These are phyloP conservation scores for Malassezia brasiliensis DNA, from an alignment of 1,284 basidiomycete species.

Conservation along the genomic window DNA sequence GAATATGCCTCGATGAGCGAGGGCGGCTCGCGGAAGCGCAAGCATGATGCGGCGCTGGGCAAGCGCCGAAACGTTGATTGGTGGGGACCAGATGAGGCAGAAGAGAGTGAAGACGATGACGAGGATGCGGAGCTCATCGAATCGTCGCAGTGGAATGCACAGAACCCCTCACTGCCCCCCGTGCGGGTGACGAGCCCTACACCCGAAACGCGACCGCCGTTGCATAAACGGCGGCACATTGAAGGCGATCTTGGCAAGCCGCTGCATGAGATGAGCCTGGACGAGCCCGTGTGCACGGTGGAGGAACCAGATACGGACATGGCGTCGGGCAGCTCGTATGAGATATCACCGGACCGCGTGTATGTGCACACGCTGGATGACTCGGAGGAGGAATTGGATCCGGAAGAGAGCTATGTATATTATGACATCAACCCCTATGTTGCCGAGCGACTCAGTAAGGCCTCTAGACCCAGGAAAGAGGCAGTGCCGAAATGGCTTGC, in stretches of 20 bases:
- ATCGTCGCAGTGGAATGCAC: not conserved
- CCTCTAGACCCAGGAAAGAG: not conserved
- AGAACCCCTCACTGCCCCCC: not conserved
- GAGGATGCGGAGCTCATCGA: not conserved
- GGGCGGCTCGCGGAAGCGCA: not conserved
- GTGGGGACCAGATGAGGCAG: not conserved
- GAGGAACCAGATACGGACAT: slow-evolving; percentile 8
- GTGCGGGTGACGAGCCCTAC: not conserved
- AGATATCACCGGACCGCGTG: slow-evolving; percentile 14
- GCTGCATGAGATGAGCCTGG: slow-evolving; percentile 8
- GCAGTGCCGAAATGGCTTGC: slow-evolving; percentile 6
- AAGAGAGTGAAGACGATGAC: not conserved
- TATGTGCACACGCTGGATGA: slow-evolving; percentile 15
- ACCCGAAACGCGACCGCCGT: not conserved
- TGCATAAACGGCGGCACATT: slow-evolving; percentile 15
- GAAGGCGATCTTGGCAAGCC: slow-evolving; percentile 3
- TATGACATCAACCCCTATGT: slow-evolving; percentile 11
- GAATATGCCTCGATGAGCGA: too few species aligned
- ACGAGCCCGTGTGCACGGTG: not conserved
- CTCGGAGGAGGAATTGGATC: slow-evolving; percentile 6
- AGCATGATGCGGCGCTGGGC: not conserved
- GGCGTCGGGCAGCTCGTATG: slow-evolving; percentile 10
- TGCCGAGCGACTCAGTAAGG: not conserved
- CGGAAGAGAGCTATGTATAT: not conserved
- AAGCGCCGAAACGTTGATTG: not conserved